Percentiles rank a stretch among this genome's conserved stretches.
Conservation (phyloP, 2,329 filamentous ascomycete genomes). For the Paracamarosporium sp. region DNA sequence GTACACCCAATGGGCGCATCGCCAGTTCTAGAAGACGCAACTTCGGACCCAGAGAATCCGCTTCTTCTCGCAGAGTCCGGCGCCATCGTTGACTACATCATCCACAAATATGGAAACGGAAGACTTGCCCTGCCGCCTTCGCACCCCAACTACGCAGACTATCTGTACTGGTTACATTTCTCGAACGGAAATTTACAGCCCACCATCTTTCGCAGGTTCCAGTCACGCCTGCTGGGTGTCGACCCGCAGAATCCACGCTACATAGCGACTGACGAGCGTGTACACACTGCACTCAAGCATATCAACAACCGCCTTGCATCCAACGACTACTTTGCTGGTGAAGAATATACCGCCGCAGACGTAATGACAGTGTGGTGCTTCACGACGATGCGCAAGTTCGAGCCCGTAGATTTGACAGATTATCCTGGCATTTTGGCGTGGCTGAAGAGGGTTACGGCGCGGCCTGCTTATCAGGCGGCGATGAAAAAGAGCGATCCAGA, state of each 20-base stretch:
- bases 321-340: constrained; percentile 65
- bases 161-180: constrained; percentile 71
- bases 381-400: constrained; percentile 66
- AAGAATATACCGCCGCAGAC: constrained; percentile 70
- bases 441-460: constrained; percentile 33
- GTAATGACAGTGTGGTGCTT: constrained; percentile 68
- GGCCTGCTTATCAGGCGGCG: constrained; percentile 47
- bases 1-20: constrained; percentile 59
- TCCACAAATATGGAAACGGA: constrained; percentile 57
- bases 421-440: constrained; percentile 40
- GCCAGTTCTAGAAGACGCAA: constrained; percentile 65
- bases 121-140: constrained; percentile 55
- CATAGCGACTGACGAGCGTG: constrained; percentile 39
- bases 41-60: constrained; percentile 47
- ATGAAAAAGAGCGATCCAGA: constrained; percentile 65
- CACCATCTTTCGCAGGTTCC: constrained; percentile 37
- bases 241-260: constrained; percentile 44
- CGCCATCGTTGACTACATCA: constrained; percentile 69
- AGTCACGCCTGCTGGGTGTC: constrained; percentile 33
- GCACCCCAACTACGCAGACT: constrained; percentile 63
- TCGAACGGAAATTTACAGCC: constrained; percentile 52
- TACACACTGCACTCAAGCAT: constrained; percentile 50
- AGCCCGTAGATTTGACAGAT: constrained; percentile 43
- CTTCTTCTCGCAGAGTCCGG: constrained; percentile 65
- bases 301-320: constrained; percentile 58